Evolutionary conservation across 2,329 filamentous ascomycete genomes (phyloP).

Genomic region (Coniochaeta sp.): DNA sequence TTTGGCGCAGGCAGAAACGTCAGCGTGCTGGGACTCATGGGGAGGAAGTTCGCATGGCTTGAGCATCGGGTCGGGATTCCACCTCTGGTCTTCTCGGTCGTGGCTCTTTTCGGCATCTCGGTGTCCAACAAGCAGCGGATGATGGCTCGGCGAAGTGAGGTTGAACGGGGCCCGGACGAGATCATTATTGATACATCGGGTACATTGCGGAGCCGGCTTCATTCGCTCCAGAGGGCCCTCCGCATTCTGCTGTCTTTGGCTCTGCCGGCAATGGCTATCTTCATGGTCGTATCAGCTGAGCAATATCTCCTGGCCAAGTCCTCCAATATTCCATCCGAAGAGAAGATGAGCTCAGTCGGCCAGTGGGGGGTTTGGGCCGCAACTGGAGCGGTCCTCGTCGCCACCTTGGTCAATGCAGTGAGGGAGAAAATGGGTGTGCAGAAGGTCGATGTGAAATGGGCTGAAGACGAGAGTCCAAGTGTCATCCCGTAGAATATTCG

Average conservation of each 20-base stretch:
- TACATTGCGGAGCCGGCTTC: background rate
- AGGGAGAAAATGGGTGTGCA: slow-evolving; percentile 4
- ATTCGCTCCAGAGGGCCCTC: background rate
- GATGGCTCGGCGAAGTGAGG: background rate
- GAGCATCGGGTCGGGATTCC: slow-evolving; percentile 2
- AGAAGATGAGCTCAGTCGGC: slow-evolving; percentile 8
- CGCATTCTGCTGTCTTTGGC: background rate
- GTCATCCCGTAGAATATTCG: no score
- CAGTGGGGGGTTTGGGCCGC: slow-evolving; percentile 11
- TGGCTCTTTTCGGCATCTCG: background rate
- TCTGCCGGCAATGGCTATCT: slow-evolving; percentile 4
- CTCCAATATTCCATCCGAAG: background rate
- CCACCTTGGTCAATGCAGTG: slow-evolving; percentile 8
- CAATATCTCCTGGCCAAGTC: slow-evolving; percentile 6
- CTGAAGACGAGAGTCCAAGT: background rate
- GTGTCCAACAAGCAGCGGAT: background rate
- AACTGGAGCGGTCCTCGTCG: slow-evolving; percentile 6
- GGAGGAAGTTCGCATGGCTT: slow-evolving; percentile 2
- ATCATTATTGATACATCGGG: background rate
- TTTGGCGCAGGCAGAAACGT: background rate
- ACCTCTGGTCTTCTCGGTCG: background rate
- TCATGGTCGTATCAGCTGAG: slow-evolving; percentile 6
- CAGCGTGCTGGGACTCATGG: background rate
- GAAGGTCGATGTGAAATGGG: background rate
- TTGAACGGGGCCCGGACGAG: background rate